Evolutionary conservation across 2,329 filamentous ascomycete genomes (phyloP).

Genomic region (Talaromyces sp.): DNA sequence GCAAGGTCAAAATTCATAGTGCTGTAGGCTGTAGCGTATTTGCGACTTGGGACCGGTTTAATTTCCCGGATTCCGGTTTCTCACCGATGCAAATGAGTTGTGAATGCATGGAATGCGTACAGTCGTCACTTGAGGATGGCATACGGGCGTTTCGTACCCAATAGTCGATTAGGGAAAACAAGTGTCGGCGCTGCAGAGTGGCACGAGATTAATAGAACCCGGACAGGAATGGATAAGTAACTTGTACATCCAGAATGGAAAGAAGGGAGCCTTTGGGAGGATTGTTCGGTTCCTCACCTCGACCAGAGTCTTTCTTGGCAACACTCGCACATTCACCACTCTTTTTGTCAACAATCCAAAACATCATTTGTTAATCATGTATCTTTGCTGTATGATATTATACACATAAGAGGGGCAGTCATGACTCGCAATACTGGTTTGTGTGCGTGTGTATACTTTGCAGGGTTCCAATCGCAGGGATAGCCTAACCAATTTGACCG

Average conservation of each 20-base stretch:
- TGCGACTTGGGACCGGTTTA: neutral
- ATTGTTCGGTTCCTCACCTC: neutral
- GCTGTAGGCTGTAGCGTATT: neutral
- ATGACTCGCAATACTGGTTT: neutral
- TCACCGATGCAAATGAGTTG: neutral
- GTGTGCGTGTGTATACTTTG: neutral
- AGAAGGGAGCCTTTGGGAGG: neutral
- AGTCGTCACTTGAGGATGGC: neutral
- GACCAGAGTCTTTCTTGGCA: constrained; percentile 5
- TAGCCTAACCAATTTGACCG: neutral
- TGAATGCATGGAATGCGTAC: neutral
- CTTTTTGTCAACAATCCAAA: neutral
- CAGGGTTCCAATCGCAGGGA: neutral
- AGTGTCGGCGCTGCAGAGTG: constrained; percentile 1
- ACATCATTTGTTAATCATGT: neutral
- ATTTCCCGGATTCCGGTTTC: constrained; percentile 1
- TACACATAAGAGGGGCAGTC: neutral
- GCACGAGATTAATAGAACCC: constrained; percentile 7
- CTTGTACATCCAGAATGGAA: constrained; percentile 3
- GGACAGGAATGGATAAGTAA: constrained; percentile 2
- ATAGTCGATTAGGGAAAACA: neutral
- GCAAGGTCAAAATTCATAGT: constrained; percentile 1
- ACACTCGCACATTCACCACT: neutral
- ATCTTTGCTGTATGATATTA: neutral
- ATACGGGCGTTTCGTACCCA: neutral